Base-by-base conservation (phyloP, 1,284 basidiomycete genomes). In the Ustanciosporium gigantosporum region DNA sequence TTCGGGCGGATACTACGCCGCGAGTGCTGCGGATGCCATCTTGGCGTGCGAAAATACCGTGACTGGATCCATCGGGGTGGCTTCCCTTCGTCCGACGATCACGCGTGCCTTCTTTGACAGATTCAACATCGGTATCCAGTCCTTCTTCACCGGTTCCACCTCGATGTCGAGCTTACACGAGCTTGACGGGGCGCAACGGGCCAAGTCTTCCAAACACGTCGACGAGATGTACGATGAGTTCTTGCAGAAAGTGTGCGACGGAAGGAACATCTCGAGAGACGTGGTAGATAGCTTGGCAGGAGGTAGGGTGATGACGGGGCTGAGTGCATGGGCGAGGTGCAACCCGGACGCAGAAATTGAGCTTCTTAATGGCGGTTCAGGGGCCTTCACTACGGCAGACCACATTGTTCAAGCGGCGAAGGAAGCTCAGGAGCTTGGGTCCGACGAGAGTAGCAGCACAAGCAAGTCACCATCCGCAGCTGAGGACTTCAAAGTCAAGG, bases 241-340 rank as follows among this genome's bases (percentile, higher is more conserved):
- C 41, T 42, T 74, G 2, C 41, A 45, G 15, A 73, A 76, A 62
- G 80, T 81, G 1, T 73, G 72, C 46, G 70, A 76, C 8, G 80
- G 80, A 4, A 64, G 80, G 23, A 61, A 68, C 7, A 76, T 81
- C 22, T 66, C 73, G 13, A 52, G 61, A 22, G 78, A 79, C 3
- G 65, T 78, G 5, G 72, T 81, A 14, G 76, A 79, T 31, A 51
- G 58, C 7, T 57, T 81, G 17, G 80, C 80, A 0, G 79, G 80
- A 13, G 80, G 80, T 1, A 50, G 80, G 17, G 80, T 81, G n/a
- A 78, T 77, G 67, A 80, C 79, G 0, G 80, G 80, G 15, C 58
- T 80, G 35, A 68, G 68, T 16, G 79, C 79, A 16, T 80, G 77
- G 67, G 62, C 62, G 19, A 46, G 73, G 25, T 71, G 68, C 39